Base-by-base conservation (phyloP, 2,329 filamentous ascomycete species). In the Ophiocordyceps sinensis region DNA sequence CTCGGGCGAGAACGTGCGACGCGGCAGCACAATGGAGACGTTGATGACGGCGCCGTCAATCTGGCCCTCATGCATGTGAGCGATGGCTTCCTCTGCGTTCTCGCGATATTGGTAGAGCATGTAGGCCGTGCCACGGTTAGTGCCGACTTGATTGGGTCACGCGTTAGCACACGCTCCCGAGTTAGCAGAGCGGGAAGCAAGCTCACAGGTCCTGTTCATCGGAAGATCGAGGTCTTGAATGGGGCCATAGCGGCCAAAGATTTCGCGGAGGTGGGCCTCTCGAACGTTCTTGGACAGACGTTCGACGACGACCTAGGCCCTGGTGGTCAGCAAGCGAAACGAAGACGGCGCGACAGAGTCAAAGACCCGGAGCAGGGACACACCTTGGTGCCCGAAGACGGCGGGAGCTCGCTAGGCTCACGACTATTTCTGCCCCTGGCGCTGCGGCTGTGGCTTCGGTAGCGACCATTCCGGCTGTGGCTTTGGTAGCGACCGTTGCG, bases 41-140 rank as follows among this genome's bases (percentile, higher is more conserved):
- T 82, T 82, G 54, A 95, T 79, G 32, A 78, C 70, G 19, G 80
- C 77, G 40, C 87, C 87, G 59, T 95, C 88, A 26, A 94, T 66
- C 55, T 94, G 85, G n/a, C 85, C 86, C 64, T 98, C 91, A 61
- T 98, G 91, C 91, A 98, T 96, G 58, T 94, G 85, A 15, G 88
- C 78, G 51, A 95, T 93, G 26, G 91, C 91, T 13, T 78, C 71
- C 62, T 95, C 86, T 21, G 91, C 89, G 47, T 89, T 82, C 39
- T 75, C 69, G 48, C 87, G 76, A 49, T 82, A 71, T 41, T 77
- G 68, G 62, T 82, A 98, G 35, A 94, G 71, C 47, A 96, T 87
- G 59, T 95, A 96, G 28, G 89, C 91, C 26, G 86, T 94, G 37
- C 91, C 89, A 43, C 89, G 81, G 55, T 96, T 96, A 41, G 79